Evolutionary conservation across 805 yeast genomes (phyloP), one percentile per base, ranked within the genome.

Genomic region (Cyberlindnera japonica): DNA sequence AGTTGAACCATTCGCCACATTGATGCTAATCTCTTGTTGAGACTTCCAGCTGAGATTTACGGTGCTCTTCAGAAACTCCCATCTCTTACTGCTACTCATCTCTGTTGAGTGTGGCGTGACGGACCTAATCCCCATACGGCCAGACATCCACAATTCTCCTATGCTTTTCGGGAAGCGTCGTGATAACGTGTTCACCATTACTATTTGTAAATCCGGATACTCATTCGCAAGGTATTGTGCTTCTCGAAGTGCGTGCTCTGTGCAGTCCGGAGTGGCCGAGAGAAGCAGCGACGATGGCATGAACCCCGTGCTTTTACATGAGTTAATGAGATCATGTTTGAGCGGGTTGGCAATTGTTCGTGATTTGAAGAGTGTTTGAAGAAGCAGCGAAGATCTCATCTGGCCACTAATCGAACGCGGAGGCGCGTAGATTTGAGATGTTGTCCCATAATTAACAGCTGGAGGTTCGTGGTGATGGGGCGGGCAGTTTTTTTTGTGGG

Each of bases 1-100:
- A 10, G 23, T 35, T n/a, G 33, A 27, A 6, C 44, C 44, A 36
- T 41, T 28, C 2, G 40, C 44, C 12, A 41, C 44, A 9, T 32
- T 34, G 11, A 36, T 10, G 8, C 19, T n/a, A 13, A 33, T 16
- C 10, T 13, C 15, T 10, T 29, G 27, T 8, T 14, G 13, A n/a
- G 28, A 11, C 5, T 8, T 8, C 32, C 33, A 40, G 18, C 20
- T 4, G 3, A 40, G 4, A 3, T 16, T 18, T 12, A 40, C 13
- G 11, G 17, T 29, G 14, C 44, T 41, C 9, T 28, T 11, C 9
- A 36, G 26, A 17, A 38, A 32, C 16, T 26, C 40, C 40, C 38
- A 30, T 6, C 17, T 36, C 18, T 32, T 31, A 7, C 36, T 15
- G 20, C 12, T 29, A 5, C 22, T 6, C 6, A 15, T 17, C 27